These are phyloP conservation scores for Exserohilum turcica DNA, from an alignment of 2,329 filamentous ascomycete genomes.

Conservation along the genomic window DNA sequence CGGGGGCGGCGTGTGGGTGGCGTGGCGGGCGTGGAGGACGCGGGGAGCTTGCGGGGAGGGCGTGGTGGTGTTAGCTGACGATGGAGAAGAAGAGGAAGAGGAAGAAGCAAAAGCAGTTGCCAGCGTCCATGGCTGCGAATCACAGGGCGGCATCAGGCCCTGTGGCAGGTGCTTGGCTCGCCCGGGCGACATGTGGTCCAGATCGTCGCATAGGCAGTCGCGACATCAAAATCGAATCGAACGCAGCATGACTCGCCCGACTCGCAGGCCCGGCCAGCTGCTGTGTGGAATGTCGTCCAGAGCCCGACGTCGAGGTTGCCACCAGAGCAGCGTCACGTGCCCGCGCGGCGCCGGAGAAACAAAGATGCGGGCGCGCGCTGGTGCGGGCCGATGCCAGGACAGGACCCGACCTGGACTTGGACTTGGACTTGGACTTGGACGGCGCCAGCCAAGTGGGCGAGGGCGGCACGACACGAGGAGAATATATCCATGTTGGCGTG, in stretches of 20 bases:
- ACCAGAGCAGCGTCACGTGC: constrained; percentile 20
- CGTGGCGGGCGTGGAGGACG: not conserved
- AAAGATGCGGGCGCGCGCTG: constrained; percentile 2
- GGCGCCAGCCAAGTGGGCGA: constrained; percentile 3
- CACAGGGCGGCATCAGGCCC: constrained; percentile 21
- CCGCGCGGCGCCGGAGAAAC: constrained; percentile 15
- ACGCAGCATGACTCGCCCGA: constrained; percentile 9
- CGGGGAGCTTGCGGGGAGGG: not conserved
- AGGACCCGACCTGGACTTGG: too few relatives aligned
- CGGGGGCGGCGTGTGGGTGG: not conserved
- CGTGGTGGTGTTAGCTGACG: constrained; percentile 2
- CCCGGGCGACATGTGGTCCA: constrained; percentile 20
- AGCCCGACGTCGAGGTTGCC: constrained; percentile 5
- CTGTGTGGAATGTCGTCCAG: too few relatives aligned
- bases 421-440: too few relatives aligned
- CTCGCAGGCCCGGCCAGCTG: constrained; percentile 1
- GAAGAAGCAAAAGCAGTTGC: constrained; percentile 12
- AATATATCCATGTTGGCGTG: too few relatives aligned
- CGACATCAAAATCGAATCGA: constrained; percentile 33
- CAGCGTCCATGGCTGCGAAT: constrained; percentile 23
- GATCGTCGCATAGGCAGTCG: constrained; percentile 26
- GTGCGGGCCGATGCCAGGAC: constrained; percentile 6
- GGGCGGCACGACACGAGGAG: constrained; percentile 3
- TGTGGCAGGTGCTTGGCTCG: constrained; percentile 26
- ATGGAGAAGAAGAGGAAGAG: constrained; percentile 6